Evolutionary conservation across 306 rosid genomes (phyloP).

Genomic region (Prunus campanulata): DNA sequence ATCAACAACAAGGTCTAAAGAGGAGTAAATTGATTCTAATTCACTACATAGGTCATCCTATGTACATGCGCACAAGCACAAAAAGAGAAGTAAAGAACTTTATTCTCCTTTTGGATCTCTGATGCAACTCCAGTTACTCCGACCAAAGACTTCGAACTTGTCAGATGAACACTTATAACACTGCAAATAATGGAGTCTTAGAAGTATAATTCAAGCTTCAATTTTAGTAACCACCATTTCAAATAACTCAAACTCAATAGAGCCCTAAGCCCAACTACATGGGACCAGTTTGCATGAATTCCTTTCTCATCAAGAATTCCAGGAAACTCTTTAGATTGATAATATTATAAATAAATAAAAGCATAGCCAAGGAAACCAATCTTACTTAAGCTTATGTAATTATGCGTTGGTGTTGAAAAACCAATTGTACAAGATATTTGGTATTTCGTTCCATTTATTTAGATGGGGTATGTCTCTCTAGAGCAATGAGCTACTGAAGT

Average conservation of each 20-base stretch:
- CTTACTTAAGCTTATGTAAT: slow-evolving; percentile 43
- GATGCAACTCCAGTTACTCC: slow-evolving; percentile 81
- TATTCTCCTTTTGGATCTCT: slow-evolving; percentile 86
- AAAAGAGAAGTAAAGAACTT: slow-evolving; percentile 44
- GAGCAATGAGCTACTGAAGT: too few species aligned
- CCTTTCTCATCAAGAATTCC: background rate
- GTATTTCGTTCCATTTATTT: too few species aligned
- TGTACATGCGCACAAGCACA: background rate
- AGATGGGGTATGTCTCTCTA: too few species aligned
- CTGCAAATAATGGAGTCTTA: slow-evolving; percentile 38
- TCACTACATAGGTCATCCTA: too few species aligned
- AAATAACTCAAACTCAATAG: background rate
- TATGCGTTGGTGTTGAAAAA: too few species aligned
- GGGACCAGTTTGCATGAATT: background rate
- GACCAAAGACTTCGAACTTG: slow-evolving; percentile 90
- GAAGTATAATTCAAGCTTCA: background rate
- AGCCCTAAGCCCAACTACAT: background rate
- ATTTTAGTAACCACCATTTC: background rate
- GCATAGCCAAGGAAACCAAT: slow-evolving; percentile 3
- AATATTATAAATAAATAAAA: background rate
- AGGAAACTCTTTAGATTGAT: background rate
- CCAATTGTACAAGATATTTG: too few species aligned
- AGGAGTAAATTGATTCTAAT: too few species aligned
- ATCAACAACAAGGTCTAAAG: too few species aligned
- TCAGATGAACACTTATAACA: slow-evolving; percentile 77